Conservation (phyloP, 441 rosid species). For the Aquilaria agallochum region DNA sequence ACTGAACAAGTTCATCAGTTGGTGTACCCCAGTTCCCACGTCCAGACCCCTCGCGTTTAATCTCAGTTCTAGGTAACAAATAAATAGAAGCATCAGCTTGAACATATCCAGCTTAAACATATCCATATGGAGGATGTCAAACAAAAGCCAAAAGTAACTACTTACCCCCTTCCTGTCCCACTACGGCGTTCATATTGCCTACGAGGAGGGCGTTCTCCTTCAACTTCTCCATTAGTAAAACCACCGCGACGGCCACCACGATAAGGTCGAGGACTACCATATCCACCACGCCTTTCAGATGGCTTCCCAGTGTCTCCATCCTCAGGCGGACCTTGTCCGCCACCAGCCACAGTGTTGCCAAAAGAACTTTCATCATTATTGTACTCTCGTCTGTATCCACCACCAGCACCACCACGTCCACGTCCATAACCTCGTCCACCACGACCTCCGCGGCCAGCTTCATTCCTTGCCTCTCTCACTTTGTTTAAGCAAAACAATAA, state of each 20-base stretch:
- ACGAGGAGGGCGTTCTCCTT: constrained; percentile 51
- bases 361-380: constrained; percentile 17
- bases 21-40: constrained; percentile 75
- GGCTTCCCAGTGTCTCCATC: constrained; percentile 19
- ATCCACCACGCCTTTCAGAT: constrained; percentile 22
- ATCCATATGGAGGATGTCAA: background rate
- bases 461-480: constrained; percentile 28
- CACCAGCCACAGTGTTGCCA: constrained; percentile 10
- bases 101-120: background rate
- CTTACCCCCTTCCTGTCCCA: constrained; percentile 75
- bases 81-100: background rate
- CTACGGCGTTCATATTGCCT: constrained; percentile 62
- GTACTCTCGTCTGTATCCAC: constrained; percentile 21
- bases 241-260: constrained; percentile 69
- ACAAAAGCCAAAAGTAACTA: constrained; percentile 1
- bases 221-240: constrained; percentile 42
- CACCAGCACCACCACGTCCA: constrained; percentile 13
- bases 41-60: constrained; percentile 71
- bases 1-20: constrained; percentile 58
- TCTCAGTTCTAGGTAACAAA: constrained; percentile 33
- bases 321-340: constrained; percentile 24
- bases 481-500: background rate
- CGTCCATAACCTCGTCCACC: constrained; percentile 22
- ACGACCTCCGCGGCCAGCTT: constrained; percentile 19
- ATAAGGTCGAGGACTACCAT: constrained; percentile 15